phyloP scores from a whole-genome alignment of 495 filamentous ascomycete species.

The Apiosordaria backusii region DNA sequence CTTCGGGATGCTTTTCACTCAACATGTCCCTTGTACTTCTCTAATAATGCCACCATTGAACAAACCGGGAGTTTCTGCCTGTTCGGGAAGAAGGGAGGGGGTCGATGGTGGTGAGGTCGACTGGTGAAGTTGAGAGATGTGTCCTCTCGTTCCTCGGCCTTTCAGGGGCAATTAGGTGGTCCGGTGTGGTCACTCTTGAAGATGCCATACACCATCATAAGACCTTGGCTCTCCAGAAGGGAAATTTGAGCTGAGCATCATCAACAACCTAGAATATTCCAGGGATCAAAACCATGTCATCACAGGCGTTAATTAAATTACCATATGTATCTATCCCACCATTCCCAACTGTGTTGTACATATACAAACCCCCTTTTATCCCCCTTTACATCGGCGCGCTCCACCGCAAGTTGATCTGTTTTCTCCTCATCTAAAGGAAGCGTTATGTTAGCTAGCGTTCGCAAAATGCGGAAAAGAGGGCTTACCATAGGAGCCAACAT shows the following conservation, averaged over 20 bases:
- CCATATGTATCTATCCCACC: neutral
- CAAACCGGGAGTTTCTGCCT: neutral
- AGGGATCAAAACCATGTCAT: neutral
- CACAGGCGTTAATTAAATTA: neutral
- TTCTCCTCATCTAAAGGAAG: constrained; percentile 26
- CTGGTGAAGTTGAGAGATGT: too few species aligned
- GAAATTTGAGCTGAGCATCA: too few species aligned
- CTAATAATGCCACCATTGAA: too few species aligned
- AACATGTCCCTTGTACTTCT: too few species aligned
- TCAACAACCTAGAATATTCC: too few species aligned
- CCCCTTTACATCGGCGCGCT: constrained; percentile 20
- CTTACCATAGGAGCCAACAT: constrained; percentile 81
- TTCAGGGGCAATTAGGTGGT: too few species aligned
- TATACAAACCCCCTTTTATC: neutral
- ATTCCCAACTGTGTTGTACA: neutral
- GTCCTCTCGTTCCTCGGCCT: too few species aligned
- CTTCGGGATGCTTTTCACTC: too few species aligned
- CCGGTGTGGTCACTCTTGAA: too few species aligned
- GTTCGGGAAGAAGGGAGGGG: neutral
- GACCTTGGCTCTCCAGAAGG: too few species aligned
- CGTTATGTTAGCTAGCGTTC: constrained; percentile 7
- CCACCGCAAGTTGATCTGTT: constrained; percentile 31
- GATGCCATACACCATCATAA: too few species aligned
- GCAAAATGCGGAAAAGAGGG: constrained; percentile 2
- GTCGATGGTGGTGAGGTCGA: too few species aligned